Conservation (phyloP, 75 land plant genomes). For the Pinus tabuliformis region DNA sequence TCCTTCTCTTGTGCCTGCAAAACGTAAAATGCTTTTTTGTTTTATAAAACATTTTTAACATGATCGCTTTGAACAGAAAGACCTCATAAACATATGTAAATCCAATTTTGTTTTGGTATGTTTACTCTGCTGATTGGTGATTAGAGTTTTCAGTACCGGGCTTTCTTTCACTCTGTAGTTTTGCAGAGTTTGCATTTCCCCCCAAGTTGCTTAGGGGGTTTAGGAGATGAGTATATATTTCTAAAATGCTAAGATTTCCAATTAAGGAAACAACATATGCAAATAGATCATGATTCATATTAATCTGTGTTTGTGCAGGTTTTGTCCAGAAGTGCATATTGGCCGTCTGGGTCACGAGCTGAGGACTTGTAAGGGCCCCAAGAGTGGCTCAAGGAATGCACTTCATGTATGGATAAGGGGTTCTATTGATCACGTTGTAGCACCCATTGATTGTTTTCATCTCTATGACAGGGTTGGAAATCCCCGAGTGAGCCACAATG, state of each 20-base stretch:
- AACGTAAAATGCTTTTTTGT: too few relatives aligned
- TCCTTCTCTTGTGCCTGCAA: too few relatives aligned
- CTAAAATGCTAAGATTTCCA: background rate
- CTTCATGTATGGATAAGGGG: slow-evolving; percentile 58
- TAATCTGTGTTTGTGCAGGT: slow-evolving; percentile 23
- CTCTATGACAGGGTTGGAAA: slow-evolving; percentile 42
- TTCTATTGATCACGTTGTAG: slow-evolving; percentile 48
- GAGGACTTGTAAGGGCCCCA: slow-evolving; percentile 33
- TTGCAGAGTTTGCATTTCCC: too few relatives aligned
- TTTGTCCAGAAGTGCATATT: slow-evolving; percentile 64
- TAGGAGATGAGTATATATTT: background rate
- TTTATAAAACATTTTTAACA: too few relatives aligned
- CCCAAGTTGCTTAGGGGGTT: background rate
- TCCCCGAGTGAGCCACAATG: slow-evolving; percentile 45
- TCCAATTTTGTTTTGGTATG: background rate
- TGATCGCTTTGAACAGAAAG: too few relatives aligned
- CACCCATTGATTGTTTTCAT: slow-evolving; percentile 60
- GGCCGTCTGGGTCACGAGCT: slow-evolving; percentile 62
- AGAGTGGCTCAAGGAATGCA: slow-evolving; percentile 16
- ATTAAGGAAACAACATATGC: background rate
- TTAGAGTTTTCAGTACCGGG: too few relatives aligned
- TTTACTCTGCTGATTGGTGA: background rate
- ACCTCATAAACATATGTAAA: too few relatives aligned
- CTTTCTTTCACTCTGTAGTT: too few relatives aligned
- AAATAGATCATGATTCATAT: background rate